A percentile compares a stretch with the other conserved stretches of the same genome.
phyloP scores from a whole-genome alignment of 805 yeast genomes.

The Kurtzmaniella cleridarum region DNA sequence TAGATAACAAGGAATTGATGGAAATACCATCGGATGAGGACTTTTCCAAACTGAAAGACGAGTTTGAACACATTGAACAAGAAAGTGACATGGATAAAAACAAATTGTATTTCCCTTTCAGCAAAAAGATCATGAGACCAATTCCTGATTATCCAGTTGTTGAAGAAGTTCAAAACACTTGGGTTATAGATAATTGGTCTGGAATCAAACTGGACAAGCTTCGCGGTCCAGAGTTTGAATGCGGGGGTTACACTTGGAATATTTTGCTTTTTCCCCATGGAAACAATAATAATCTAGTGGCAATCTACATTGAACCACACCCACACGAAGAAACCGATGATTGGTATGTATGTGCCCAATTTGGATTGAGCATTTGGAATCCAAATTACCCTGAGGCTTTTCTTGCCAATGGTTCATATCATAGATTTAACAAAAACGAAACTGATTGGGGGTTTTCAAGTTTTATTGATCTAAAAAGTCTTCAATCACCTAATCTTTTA shows the following conservation, averaged over 20 bases:
- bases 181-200: conserved; percentile 50
- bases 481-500: conserved; percentile 24
- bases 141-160: conserved; percentile 34
- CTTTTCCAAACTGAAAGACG: conserved; percentile 4
- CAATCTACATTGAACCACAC: conserved; percentile 78
- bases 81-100: conserved; percentile 10
- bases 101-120: conserved; percentile 8
- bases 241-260: conserved; percentile 65
- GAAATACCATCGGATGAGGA: not conserved
- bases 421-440: conserved; percentile 69
- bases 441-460: conserved; percentile 96
- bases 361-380: conserved; percentile 78
- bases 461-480: conserved; percentile 53
- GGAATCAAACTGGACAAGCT: conserved; percentile 35
- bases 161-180: conserved; percentile 34
- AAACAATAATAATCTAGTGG: conserved; percentile 47
- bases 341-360: conserved; percentile 92
- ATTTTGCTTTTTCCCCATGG: conserved; percentile 76
- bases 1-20: conserved; percentile 2
- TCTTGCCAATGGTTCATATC: conserved; percentile 60
- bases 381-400: conserved; percentile 64
- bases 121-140: conserved; percentile 30
- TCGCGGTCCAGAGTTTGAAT: conserved; percentile 43
- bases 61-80: conserved; percentile 6
- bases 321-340: conserved; percentile 39